Evolutionary conservation across 345 rosid genomes (phyloP).

Genomic region (Eucalyptus sideroxylon): DNA sequence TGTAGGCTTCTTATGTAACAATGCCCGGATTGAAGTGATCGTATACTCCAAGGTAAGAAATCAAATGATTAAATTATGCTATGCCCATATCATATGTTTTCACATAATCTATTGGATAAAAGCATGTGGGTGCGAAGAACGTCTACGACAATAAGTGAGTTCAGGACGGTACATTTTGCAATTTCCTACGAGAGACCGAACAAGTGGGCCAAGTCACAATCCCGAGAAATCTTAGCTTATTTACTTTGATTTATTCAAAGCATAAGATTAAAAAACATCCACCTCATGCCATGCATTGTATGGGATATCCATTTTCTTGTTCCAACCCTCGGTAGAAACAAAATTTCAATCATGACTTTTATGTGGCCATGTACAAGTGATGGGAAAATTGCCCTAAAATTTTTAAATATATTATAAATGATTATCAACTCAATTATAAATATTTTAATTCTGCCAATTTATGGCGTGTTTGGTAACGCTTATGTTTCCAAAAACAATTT

Average conservation of each 20-base stretch:
- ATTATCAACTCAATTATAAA: too few species aligned
- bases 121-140: neutral
- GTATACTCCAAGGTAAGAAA: neutral
- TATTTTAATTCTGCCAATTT: too few species aligned
- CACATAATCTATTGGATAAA: neutral
- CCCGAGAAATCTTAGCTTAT: neutral
- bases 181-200: neutral
- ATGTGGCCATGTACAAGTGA: neutral
- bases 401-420: too few species aligned
- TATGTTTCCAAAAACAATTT: rapidly evolving
- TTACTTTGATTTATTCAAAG: neutral
- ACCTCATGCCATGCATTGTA: neutral
- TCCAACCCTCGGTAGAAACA: neutral
- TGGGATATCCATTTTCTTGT: neutral
- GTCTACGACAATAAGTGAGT: neutral
- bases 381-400: too few species aligned
- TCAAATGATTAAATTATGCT: neutral
- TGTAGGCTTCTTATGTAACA: neutral
- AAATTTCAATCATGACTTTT: neutral
- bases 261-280: neutral
- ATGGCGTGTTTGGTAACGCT: too few species aligned
- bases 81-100: neutral
- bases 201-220: neutral
- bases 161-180: neutral
- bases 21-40: neutral